A percentile compares a stretch with the other conserved stretches of the same genome.
Evolutionary conservation across 1,284 basidiomycete species (phyloP).

Genomic region (Tilletia indica): DNA sequence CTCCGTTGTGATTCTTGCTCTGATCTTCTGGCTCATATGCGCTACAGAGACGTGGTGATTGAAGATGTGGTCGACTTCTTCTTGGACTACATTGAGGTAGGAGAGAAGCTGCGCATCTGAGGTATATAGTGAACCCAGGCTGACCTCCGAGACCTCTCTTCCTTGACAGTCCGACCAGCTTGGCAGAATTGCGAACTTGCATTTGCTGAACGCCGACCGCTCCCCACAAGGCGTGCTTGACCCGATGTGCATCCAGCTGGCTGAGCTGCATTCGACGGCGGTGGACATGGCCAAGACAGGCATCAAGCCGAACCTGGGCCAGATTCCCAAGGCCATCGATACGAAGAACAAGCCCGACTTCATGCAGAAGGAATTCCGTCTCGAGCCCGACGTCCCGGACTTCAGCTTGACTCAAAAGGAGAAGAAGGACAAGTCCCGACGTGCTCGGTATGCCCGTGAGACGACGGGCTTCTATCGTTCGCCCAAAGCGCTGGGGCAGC

Average conservation of each 20-base stretch:
- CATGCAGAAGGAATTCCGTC: constrained; percentile 17
- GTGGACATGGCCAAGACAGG: constrained; percentile 57
- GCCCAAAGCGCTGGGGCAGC: constrained; percentile 10
- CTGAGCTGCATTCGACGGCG: constrained; percentile 67
- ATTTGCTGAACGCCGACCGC: constrained; percentile 72
- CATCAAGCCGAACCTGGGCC: constrained; percentile 5
- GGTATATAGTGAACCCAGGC: not conserved
- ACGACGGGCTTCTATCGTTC: constrained; percentile 3
- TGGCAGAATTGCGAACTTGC: constrained; percentile 63
- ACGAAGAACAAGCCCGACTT: constrained; percentile 4
- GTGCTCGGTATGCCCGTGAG: not conserved
- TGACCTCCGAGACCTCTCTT: constrained; percentile 19
- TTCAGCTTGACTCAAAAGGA: not conserved
- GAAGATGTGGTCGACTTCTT: constrained; percentile 72
- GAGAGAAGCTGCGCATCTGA: not conserved
- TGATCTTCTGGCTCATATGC: not conserved
- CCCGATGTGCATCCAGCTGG: constrained; percentile 65
- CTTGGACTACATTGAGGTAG: constrained; percentile 60
- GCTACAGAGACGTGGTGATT: constrained; percentile 55
- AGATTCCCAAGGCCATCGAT: not conserved
- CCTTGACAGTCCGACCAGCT: constrained; percentile 66
- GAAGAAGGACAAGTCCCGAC: not conserved
- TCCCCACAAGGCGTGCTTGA: constrained; percentile 64
- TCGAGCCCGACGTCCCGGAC: constrained; percentile 9
- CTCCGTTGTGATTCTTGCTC: not conserved